Evolutionary conservation across 352 stramenopile species (phyloP).

Genomic region (Globisporangium iwayamae): DNA sequence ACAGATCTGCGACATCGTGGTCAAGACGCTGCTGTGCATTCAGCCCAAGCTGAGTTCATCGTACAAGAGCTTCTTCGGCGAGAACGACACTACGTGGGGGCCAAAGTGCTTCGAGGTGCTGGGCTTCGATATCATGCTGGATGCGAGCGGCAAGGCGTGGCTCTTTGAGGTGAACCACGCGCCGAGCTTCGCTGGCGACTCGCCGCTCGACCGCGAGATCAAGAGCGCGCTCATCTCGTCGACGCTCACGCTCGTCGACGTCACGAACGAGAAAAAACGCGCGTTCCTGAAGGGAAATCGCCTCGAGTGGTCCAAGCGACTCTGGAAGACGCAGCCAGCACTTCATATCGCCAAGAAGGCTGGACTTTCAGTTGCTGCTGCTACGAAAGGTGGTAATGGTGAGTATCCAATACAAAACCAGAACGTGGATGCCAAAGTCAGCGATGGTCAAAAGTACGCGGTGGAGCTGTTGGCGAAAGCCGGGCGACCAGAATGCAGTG

Average conservation of each 20-base stretch:
- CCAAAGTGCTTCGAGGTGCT: conserved; percentile 46
- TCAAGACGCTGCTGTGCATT: conserved; percentile 43
- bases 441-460: background rate
- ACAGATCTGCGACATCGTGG: conserved; percentile 37
- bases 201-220: conserved; percentile 31
- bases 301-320: conserved; percentile 28
- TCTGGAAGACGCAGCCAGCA: conserved; percentile 23
- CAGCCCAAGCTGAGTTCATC: conserved; percentile 35
- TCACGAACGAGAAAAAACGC: conserved; percentile 39
- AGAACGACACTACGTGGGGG: conserved; percentile 25
- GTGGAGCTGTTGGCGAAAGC: background rate
- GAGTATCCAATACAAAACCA: background rate
- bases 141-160: conserved; percentile 34
- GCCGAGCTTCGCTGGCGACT: conserved; percentile 42
- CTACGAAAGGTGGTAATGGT: background rate
- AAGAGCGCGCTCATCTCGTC: conserved; percentile 33
- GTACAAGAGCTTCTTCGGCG: conserved; percentile 41
- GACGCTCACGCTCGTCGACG: conserved; percentile 30
- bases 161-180: conserved; percentile 49
- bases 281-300: conserved; percentile 25
- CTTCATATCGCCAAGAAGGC: background rate
- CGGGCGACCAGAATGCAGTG: background rate
- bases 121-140: conserved; percentile 46
- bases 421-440: background rate
- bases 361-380: background rate